A percentile compares a stretch with the other conserved stretches of the same genome.
These are phyloP conservation scores for Heliamphora exappendiculata DNA, from an alignment of 148 eudicot genomes.

Conservation along the genomic window DNA sequence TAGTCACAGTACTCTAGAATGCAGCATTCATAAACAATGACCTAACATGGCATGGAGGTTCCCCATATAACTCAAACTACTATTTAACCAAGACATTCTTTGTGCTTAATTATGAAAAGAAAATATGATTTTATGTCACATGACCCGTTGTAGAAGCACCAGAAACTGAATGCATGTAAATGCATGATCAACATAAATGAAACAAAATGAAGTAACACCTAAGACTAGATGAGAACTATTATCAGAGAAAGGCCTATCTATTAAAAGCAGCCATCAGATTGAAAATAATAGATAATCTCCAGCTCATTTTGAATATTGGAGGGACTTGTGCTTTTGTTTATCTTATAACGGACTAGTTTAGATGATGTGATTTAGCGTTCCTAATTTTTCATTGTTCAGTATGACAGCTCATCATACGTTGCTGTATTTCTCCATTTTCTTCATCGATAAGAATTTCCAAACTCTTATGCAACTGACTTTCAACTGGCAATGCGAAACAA, in stretches of 20 bases:
- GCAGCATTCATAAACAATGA: background rate
- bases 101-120: background rate
- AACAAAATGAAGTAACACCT: background rate
- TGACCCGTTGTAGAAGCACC: background rate
- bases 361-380: background rate
- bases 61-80: background rate
- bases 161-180: background rate
- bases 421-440: too few species aligned
- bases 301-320: background rate
- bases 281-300: too few species aligned
- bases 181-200: background rate
- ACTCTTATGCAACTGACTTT: too few species aligned
- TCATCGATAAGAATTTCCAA: too few species aligned
- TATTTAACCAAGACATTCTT: background rate
- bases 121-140: background rate
- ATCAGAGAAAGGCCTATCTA: background rate
- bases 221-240: background rate
- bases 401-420: too few species aligned
- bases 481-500: too few species aligned
- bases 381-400: background rate
- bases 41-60: background rate
- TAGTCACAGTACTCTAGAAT: conserved; percentile 1
- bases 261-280: too few species aligned
- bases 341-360: background rate
- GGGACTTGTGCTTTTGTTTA: background rate